Evolutionary conservation across 2,329 filamentous ascomycete species (phyloP).

Genomic region (Aspergillus brunneoviolaceus): DNA sequence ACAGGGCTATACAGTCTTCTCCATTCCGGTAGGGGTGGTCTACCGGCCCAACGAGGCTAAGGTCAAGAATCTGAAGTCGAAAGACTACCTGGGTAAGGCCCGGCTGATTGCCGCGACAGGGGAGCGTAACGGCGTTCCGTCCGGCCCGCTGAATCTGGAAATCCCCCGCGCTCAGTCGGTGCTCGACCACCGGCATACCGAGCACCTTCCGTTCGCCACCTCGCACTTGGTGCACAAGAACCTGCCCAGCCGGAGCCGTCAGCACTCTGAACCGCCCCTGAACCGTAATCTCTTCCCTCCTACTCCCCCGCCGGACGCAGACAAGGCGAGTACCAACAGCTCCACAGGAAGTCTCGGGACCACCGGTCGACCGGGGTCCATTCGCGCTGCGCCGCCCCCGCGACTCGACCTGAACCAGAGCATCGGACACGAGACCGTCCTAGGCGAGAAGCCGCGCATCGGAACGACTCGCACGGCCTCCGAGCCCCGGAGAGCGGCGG

Average conservation of each 20-base stretch:
- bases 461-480: constrained; percentile 53
- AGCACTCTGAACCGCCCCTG: constrained; percentile 80
- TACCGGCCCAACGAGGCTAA: constrained; percentile 97
- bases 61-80: constrained; percentile 95
- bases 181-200: constrained; percentile 73
- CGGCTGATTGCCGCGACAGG: constrained; percentile 78
- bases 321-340: constrained; percentile 52
- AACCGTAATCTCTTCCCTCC: constrained; percentile 86
- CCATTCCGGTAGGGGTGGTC: constrained; percentile 90
- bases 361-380: constrained; percentile 50
- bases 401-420: constrained; percentile 41
- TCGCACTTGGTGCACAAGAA: constrained; percentile 90
- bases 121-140: constrained; percentile 76
- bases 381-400: constrained; percentile 48
- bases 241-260: constrained; percentile 69
- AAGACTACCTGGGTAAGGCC: constrained; percentile 97
- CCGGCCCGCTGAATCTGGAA: constrained; percentile 60
- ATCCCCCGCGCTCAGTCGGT: constrained; percentile 23
- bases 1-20: constrained; percentile 96
- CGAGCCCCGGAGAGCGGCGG: constrained; percentile 45
- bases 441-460: constrained; percentile 41
- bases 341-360: constrained; percentile 32
- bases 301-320: constrained; percentile 93
- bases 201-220: constrained; percentile 87
- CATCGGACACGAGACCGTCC: not conserved